Evolutionary conservation across 495 filamentous ascomycete genomes (phyloP).

Genomic region (Penicillium fimorum): DNA sequence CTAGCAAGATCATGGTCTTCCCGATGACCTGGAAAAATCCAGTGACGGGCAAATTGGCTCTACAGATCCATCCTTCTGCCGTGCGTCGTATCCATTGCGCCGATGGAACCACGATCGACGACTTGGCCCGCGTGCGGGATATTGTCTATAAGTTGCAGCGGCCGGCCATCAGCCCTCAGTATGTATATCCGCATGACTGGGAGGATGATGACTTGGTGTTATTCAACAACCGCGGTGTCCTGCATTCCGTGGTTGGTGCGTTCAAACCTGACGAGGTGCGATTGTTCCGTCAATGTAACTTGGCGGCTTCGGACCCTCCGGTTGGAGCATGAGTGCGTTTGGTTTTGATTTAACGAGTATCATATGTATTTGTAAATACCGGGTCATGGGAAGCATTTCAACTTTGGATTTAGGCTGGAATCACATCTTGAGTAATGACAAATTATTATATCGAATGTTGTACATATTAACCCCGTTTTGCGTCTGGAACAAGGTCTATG

Average conservation of each 20-base stretch:
- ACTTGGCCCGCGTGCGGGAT: slow-evolving; percentile 61
- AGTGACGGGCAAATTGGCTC: slow-evolving; percentile 60
- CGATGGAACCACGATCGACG: slow-evolving; percentile 63
- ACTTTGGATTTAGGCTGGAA: no score
- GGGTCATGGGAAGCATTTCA: no score
- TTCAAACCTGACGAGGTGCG: slow-evolving; percentile 69
- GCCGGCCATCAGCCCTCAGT: slow-evolving; percentile 64
- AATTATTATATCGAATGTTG: slow-evolving; percentile 3
- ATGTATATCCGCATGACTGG: slow-evolving; percentile 74
- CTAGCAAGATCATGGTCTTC: slow-evolving; percentile 63
- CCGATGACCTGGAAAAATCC: slow-evolving; percentile 75
- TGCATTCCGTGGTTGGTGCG: slow-evolving; percentile 71
- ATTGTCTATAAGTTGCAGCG: slow-evolving; percentile 66
- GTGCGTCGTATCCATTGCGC: slow-evolving; percentile 60
- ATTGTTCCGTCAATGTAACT: slow-evolving; percentile 73
- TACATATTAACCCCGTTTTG: slow-evolving; percentile 9
- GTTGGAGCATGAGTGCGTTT: slow-evolving; percentile 19
- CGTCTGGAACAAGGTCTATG: not conserved
- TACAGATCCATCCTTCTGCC: slow-evolving; percentile 69
- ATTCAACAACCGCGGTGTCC: slow-evolving; percentile 69
- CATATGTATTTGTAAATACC: not conserved
- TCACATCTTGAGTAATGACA: not conserved
- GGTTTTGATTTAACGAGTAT: not conserved
- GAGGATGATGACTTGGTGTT: slow-evolving; percentile 69
- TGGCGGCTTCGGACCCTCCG: slow-evolving; percentile 50